These are phyloP conservation scores for Eleusine coracana DNA, from an alignment of 176 grass and related monocot genomes.

Conservation along the genomic window DNA sequence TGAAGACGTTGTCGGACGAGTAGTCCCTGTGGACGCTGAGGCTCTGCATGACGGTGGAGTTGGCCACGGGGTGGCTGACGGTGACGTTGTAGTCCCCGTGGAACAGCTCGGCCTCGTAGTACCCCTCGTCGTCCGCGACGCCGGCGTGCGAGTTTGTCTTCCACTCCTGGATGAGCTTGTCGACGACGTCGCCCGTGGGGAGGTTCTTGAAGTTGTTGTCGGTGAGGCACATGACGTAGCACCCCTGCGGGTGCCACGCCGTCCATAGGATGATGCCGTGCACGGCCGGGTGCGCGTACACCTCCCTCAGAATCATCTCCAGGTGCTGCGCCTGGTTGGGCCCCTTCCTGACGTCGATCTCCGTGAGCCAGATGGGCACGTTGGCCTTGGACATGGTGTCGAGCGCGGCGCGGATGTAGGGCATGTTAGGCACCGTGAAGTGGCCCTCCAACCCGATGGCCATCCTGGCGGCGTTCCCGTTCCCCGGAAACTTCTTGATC, in stretches of 20 bases:
- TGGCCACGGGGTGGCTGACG: slow-evolving; percentile 53
- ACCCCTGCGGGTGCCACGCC: slow-evolving; percentile 61
- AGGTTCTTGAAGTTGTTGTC: slow-evolving; percentile 80
- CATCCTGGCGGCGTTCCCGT: slow-evolving; percentile 45
- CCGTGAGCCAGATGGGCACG: slow-evolving; percentile 90
- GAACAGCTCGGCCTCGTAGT: slow-evolving; percentile 56
- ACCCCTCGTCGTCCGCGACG: slow-evolving; percentile 54
- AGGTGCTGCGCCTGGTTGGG: slow-evolving; percentile 54
- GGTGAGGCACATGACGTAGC: slow-evolving; percentile 85
- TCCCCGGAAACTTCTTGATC: slow-evolving; percentile 52
- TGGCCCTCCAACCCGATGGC: slow-evolving; percentile 81
- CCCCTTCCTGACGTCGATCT: slow-evolving; percentile 62
- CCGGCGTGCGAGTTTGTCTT: slow-evolving; percentile 30
- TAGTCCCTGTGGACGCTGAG: slow-evolving; percentile 52
- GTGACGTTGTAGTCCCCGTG: slow-evolving; percentile 77
- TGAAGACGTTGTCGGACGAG: slow-evolving; percentile 30
- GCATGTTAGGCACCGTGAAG: slow-evolving; percentile 69
- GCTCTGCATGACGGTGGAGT: slow-evolving; percentile 56
- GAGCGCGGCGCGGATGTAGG: slow-evolving; percentile 74
- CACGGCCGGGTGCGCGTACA: slow-evolving; percentile 81
- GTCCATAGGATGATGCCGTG: slow-evolving; percentile 78
- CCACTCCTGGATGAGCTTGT: slow-evolving; percentile 78
- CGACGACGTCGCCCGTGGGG: slow-evolving; percentile 66
- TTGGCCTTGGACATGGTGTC: slow-evolving; percentile 58
- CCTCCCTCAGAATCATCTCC: slow-evolving; percentile 77